Percentiles rank a stretch among this genome's conserved stretches.
These are phyloP conservation scores for Yamadazyma diddensiae DNA, from an alignment of 1,139 yeast species.

Conservation along the genomic window DNA sequence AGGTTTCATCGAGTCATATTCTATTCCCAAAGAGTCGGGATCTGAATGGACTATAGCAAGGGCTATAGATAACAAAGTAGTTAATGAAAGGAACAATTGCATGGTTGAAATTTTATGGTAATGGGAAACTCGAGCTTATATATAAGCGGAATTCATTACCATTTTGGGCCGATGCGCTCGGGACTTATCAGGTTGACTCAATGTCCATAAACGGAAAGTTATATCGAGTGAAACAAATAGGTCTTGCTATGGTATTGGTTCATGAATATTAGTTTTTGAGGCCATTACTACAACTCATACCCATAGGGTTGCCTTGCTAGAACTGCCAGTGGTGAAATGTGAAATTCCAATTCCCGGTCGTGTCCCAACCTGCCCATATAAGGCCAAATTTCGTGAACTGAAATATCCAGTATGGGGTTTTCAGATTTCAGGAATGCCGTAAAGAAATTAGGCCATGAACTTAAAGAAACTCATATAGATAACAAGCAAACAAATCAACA, in stretches of 20 bases:
- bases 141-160: constrained; percentile 1
- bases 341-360: constrained; percentile 1
- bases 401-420: constrained; percentile 22
- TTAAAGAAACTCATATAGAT: not conserved
- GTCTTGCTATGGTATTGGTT: too few species aligned
- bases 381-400: too few species aligned
- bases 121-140: too few species aligned
- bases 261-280: too few species aligned
- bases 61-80: not conserved
- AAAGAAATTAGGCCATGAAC: constrained; percentile 18
- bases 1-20: constrained; percentile 11
- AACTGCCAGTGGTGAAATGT: too few species aligned
- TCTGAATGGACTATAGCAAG: constrained; percentile 11
- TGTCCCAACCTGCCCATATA: too few species aligned
- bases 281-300: too few species aligned
- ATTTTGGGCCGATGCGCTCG: not conserved
- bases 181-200: too few species aligned
- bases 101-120: too few species aligned
- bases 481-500: not conserved
- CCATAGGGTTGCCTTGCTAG: too few species aligned
- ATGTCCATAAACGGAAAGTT: too few species aligned
- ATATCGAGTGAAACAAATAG: too few species aligned
- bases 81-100: constrained; percentile 1
- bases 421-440: constrained; percentile 26
- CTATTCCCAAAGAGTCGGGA: constrained; percentile 8